phyloP scores from a whole-genome alignment of 805 yeast genomes.

The Metschnikowia corniflorae region DNA sequence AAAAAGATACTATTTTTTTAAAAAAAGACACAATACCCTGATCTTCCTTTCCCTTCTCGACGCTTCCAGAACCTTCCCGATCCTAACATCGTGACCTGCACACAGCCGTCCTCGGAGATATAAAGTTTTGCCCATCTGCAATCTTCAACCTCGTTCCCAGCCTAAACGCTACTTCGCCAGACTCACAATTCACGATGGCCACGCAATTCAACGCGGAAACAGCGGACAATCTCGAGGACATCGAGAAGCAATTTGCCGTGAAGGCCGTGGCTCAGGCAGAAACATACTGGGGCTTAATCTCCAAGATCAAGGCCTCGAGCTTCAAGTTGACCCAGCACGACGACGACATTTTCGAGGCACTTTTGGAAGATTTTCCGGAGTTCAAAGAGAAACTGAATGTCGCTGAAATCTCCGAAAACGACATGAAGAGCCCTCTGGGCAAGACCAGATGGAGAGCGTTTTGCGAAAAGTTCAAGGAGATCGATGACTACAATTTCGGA shows the following conservation, averaged over 20 bases:
- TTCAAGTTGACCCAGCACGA: constrained; percentile 70
- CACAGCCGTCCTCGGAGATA: background rate
- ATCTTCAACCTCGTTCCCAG: no score
- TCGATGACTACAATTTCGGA: constrained; percentile 94
- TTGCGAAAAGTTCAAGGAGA: constrained; percentile 76
- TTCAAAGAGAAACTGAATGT: constrained; percentile 58
- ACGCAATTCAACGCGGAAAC: constrained; percentile 72
- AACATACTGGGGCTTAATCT: constrained; percentile 82
- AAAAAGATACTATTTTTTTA: no score
- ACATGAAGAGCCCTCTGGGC: constrained; percentile 73
- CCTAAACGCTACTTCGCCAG: no score
- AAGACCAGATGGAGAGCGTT: constrained; percentile 90
- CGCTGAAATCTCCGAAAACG: constrained; percentile 64
- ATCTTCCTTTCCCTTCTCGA: background rate
- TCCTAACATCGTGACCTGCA: constrained; percentile 4
- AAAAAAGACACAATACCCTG: no score
- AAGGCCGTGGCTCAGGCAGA: constrained; percentile 95
- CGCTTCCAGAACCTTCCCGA: constrained; percentile 3
- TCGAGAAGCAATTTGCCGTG: constrained; percentile 97
- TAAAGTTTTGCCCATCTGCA: background rate
- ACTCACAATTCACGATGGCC: constrained; percentile 24
- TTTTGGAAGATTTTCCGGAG: constrained; percentile 83
- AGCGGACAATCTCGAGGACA: constrained; percentile 93
- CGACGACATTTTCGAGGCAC: constrained; percentile 60
- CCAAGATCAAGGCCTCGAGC: constrained; percentile 72